A percentile compares a stretch with the other conserved stretches of the same genome.
Conservation (phyloP, 768 basidiomycete species). For the Scleroderma bovista region DNA sequence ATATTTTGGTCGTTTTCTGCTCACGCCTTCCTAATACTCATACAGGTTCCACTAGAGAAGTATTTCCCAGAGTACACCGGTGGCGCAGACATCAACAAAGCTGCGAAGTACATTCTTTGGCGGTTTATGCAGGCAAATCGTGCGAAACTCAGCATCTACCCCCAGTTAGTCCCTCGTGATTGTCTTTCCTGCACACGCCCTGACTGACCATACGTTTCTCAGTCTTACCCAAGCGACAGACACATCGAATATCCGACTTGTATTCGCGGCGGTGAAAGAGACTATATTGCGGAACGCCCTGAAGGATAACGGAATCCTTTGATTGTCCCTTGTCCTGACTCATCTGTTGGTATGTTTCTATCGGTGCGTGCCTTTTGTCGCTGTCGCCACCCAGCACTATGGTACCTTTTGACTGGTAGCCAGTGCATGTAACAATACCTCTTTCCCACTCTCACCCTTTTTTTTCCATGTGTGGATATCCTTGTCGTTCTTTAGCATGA, state of each 20-base stretch:
- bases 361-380: conserved; percentile 13
- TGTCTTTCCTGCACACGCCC: neutral
- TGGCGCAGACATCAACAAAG: conserved; percentile 87
- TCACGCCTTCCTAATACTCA: neutral
- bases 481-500: conserved; percentile 9
- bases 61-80: conserved; percentile 90
- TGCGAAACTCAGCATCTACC: conserved; percentile 81
- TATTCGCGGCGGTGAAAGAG: conserved; percentile 87
- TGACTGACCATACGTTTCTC: neutral
- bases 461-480: conserved; percentile 29
- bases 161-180: conserved; percentile 58
- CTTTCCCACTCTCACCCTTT: no score
- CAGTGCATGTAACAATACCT: conserved; percentile 8
- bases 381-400: neutral
- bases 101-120: conserved; percentile 93
- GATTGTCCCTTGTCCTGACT: conserved; percentile 5
- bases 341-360: conserved; percentile 16
- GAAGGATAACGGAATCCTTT: conserved; percentile 80
- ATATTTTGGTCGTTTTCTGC: neutral
- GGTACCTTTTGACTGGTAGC: neutral
- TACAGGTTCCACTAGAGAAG: conserved; percentile 63
- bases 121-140: conserved; percentile 90
- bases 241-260: conserved; percentile 74
- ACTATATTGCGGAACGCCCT: conserved; percentile 89
- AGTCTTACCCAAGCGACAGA: conserved; percentile 88